Conservation (phyloP, 169 alveolate species). For the Babesia ovis region DNA sequence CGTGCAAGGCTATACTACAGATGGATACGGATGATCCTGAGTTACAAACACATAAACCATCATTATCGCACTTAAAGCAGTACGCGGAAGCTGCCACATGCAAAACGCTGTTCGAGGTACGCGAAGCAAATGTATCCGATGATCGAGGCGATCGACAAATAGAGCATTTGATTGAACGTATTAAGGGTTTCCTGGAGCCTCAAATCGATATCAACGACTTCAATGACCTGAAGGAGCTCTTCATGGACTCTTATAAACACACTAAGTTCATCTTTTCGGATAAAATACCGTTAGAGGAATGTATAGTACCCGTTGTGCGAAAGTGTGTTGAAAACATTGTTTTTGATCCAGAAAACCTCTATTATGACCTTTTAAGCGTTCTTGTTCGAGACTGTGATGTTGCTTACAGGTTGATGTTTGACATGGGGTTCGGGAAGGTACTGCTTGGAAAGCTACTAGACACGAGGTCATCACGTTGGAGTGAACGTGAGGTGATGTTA, state of each 20-base stretch:
- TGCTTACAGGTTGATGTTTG: constrained; percentile 32
- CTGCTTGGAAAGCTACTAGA: constrained; percentile 3
- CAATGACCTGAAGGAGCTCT: constrained; percentile 1
- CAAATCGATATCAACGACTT: not conserved
- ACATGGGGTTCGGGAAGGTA: constrained; percentile 19
- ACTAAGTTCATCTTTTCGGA: constrained; percentile 25
- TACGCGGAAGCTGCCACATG: constrained; percentile 14
- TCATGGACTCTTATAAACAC: constrained; percentile 16
- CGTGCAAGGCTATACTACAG: not conserved
- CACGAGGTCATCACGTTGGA: not conserved
- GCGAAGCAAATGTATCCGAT: constrained; percentile 1
- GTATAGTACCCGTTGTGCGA: constrained; percentile 6
- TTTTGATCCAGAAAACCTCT: not conserved
- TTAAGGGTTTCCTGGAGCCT: not conserved
- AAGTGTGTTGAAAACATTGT: not conserved
- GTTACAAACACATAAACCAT: not conserved
- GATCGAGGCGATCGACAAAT: not conserved
- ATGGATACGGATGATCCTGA: not conserved
- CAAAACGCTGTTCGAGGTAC: constrained; percentile 33
- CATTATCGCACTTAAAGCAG: constrained; percentile 6
- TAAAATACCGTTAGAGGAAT: constrained; percentile 18
- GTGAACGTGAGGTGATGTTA: constrained; percentile 3
- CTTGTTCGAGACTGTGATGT: constrained; percentile 26
- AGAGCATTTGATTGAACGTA: not conserved
- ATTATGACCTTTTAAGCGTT: not conserved